Evolutionary conservation across 192 early-diverging fungal genomes (phyloP).

Genomic region (Geosiphon pyriformis): DNA sequence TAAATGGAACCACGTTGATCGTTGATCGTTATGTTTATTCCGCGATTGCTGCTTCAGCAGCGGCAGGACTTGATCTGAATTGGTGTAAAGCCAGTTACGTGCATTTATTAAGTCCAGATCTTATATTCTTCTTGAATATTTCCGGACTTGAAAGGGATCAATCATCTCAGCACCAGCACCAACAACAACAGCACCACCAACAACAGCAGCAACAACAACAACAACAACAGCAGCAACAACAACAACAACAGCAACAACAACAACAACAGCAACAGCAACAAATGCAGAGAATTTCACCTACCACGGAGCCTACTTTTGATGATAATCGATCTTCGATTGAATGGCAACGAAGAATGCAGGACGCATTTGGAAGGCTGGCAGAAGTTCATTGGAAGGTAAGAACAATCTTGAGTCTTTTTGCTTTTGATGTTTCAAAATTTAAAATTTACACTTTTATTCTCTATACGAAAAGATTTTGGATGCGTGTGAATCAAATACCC

Average conservation of each 20-base stretch:
- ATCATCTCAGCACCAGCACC: neutral
- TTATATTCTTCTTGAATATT: conserved; percentile 18
- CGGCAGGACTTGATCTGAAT: conserved; percentile 12
- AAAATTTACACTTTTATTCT: conserved; percentile 1
- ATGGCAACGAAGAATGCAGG: conserved; percentile 21
- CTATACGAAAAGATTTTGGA: conserved; percentile 12
- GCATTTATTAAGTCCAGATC: conserved; percentile 13
- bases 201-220: neutral
- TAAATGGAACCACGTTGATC: conserved; percentile 16
- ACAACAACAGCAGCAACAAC: neutral
- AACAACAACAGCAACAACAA: neutral
- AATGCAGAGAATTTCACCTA: neutral
- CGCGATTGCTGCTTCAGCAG: conserved; percentile 13
- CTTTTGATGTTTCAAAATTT: neutral
- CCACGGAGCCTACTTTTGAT: neutral
- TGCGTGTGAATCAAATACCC: conserved; percentile 14
- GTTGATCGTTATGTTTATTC: conserved; percentile 22
- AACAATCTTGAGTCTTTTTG: neutral
- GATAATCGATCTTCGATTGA: neutral
- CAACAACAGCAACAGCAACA: neutral
- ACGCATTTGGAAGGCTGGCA: conserved; percentile 4
- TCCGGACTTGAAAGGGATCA: neutral
- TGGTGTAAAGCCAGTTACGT: conserved; percentile 20
- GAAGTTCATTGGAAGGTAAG: conserved; percentile 24
- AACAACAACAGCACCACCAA: neutral